Conservation (phyloP, 2,329 filamentous ascomycete species). For the Bipolaris oryzae region DNA sequence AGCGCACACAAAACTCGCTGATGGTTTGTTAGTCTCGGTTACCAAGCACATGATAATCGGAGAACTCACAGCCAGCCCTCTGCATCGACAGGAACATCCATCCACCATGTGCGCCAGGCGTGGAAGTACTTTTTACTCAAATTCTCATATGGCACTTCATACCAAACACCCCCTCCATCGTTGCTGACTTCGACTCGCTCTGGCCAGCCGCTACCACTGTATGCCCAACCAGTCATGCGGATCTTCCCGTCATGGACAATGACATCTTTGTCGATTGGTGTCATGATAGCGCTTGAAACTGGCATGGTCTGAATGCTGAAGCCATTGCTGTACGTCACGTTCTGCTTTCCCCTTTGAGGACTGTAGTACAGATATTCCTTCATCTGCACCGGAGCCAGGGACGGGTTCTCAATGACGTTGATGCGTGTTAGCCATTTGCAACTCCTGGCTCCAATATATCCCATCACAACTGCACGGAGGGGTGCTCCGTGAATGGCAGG, state of each 20-base stretch:
- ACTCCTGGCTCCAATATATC: slow-evolving; percentile 69
- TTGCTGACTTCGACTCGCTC: slow-evolving; percentile 67
- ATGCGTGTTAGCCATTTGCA: slow-evolving; percentile 69
- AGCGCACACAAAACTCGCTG: slow-evolving; percentile 51
- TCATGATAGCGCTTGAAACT: slow-evolving; percentile 70
- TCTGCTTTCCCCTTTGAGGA: slow-evolving; percentile 72
- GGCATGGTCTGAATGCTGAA: slow-evolving; percentile 76
- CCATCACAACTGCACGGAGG: slow-evolving; percentile 66
- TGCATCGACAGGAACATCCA: slow-evolving; percentile 63
- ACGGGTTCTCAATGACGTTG: slow-evolving; percentile 64
- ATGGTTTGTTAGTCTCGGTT: slow-evolving; percentile 1
- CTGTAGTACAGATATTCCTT: slow-evolving; percentile 73
- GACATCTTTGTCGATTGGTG: slow-evolving; percentile 64
- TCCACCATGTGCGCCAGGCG: slow-evolving; percentile 69
- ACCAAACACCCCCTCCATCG: slow-evolving; percentile 70
- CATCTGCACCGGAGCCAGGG: slow-evolving; percentile 65
- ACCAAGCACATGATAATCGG: too few species aligned
- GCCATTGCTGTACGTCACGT: slow-evolving; percentile 63
- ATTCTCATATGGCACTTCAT: slow-evolving; percentile 65
- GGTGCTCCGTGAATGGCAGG: slow-evolving; percentile 71
- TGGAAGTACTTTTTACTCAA: slow-evolving; percentile 67
- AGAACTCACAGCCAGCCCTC: slow-evolving; percentile 52
- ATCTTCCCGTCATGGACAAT: slow-evolving; percentile 67
- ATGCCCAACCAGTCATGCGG: slow-evolving; percentile 57
- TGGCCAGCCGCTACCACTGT: slow-evolving; percentile 55